Conservation (phyloP, 78 protist genomes). For the Cavenderia fasciculata region DNA sequence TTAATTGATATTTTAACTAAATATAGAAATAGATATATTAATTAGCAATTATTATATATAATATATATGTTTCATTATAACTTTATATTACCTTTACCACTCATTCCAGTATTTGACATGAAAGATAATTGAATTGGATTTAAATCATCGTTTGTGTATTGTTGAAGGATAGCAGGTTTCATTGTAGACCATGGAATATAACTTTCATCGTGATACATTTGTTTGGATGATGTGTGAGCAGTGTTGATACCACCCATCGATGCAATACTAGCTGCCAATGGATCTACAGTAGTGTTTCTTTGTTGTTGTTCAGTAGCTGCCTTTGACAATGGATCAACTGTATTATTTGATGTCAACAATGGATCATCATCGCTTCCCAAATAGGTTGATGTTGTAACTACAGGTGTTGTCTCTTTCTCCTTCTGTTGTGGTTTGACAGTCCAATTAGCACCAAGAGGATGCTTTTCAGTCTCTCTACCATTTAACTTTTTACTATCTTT, state of each 20-base stretch:
- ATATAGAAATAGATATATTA: too few relatives aligned
- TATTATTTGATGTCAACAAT: background rate
- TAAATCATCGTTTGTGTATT: constrained; percentile 68
- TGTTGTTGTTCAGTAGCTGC: constrained; percentile 1
- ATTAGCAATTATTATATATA: constrained; percentile 32
- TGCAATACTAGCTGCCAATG: constrained; percentile 25
- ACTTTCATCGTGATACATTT: constrained; percentile 37
- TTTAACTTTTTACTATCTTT: constrained; percentile 9
- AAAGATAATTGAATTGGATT: constrained; percentile 62
- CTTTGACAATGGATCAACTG: constrained; percentile 35
- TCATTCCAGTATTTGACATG: too few relatives aligned
- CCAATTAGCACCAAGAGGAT: constrained; percentile 45
- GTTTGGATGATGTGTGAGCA: background rate
- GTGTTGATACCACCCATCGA: constrained; percentile 71
- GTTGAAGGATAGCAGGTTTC: constrained; percentile 77
- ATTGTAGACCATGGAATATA: constrained; percentile 82
- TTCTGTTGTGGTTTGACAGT: background rate
- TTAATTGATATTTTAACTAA: constrained; percentile 64
- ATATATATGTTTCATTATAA: background rate
- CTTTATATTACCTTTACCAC: too few relatives aligned
- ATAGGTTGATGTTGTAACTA: background rate
- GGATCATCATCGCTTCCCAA: constrained; percentile 5
- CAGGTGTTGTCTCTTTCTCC: background rate
- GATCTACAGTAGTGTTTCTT: constrained; percentile 21
- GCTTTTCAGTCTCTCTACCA: constrained; percentile 62